phyloP scores from a whole-genome alignment of 345 rosid species.

The Trapa bicornis region DNA sequence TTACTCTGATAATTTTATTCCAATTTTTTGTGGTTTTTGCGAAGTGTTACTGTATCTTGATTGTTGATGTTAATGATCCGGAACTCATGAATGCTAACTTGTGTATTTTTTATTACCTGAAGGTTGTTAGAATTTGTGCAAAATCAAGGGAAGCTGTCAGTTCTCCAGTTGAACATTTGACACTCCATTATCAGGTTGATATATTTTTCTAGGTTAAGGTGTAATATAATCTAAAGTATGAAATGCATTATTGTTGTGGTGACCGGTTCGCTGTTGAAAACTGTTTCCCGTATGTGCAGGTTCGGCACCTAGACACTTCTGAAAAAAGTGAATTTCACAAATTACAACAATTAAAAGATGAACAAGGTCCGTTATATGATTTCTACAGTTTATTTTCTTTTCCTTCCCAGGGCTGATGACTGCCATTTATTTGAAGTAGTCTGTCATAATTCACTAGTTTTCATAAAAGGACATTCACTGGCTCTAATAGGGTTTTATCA shows the following conservation, averaged over 20 bases:
- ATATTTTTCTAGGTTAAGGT: constrained; percentile 1
- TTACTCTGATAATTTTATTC: neutral
- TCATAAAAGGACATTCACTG: neutral
- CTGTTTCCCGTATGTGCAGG: constrained; percentile 27
- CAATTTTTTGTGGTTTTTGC: neutral
- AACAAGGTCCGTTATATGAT: constrained; percentile 55
- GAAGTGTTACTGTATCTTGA: neutral
- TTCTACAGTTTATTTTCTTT: neutral
- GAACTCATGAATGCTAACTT: neutral
- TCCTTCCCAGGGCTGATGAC: neutral
- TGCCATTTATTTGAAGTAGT: neutral
- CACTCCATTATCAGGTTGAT: constrained; percentile 96
- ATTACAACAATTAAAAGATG: constrained; percentile 97
- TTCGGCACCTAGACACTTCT: constrained; percentile 94
- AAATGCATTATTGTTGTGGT: neutral
- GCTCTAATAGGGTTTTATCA: neutral
- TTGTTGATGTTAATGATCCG: neutral
- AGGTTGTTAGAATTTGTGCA: constrained; percentile 98
- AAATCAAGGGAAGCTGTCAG: constrained; percentile 99
- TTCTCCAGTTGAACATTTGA: constrained; percentile 97
- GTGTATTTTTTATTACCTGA: constrained; percentile 4
- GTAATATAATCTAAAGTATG: neutral
- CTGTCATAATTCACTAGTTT: neutral
- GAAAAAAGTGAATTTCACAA: constrained; percentile 99
- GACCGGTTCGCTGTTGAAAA: constrained; percentile 6